Percentiles rank a stretch among this genome's conserved stretches.
Evolutionary conservation across 768 basidiomycete genomes (phyloP).

Genomic region (Mycena vulgaris): DNA sequence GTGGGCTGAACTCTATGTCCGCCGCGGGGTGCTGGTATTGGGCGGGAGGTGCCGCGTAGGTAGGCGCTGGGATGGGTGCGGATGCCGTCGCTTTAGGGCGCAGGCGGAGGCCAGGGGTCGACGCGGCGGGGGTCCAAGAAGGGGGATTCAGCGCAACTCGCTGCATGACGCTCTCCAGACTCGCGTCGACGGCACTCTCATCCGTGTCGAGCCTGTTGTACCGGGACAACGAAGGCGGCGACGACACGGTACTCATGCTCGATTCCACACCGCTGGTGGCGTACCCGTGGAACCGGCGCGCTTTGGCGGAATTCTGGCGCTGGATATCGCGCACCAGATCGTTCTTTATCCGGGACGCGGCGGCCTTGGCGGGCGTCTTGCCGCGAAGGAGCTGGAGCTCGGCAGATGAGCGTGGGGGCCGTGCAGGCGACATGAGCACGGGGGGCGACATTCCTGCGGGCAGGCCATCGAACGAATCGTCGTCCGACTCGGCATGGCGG

Average conservation of each 20-base stretch:
- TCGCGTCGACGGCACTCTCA: constrained; percentile 66
- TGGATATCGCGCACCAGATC: constrained; percentile 74
- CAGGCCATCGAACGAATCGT: constrained; percentile 67
- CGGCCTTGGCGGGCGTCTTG: constrained; percentile 81
- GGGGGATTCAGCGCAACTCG: constrained; percentile 67
- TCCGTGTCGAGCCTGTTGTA: constrained; percentile 67
- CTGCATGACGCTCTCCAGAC: constrained; percentile 80
- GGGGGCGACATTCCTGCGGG: constrained; percentile 75
- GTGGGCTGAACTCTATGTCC: constrained; percentile 26
- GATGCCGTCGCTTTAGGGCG: constrained; percentile 46
- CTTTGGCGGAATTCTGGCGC: constrained; percentile 51
- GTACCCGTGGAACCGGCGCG: constrained; percentile 46
- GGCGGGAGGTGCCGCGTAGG: neutral
- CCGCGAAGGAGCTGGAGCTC: constrained; percentile 65
- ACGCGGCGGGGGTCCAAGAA: constrained; percentile 42
- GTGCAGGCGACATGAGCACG: constrained; percentile 70
- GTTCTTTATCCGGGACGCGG: constrained; percentile 76
- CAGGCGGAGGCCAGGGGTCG: constrained; percentile 48
- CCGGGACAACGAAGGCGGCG: constrained; percentile 80
- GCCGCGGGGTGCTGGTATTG: constrained; percentile 32
- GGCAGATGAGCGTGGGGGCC: constrained; percentile 63
- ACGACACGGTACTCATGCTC: constrained; percentile 78
- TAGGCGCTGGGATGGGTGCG: constrained; percentile 15
- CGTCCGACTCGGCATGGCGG: constrained; percentile 54
- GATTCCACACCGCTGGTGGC: constrained; percentile 62